Evolutionary conservation across 139 green algal species (phyloP).

Genomic region (Tetradesmus lagerheimii): DNA sequence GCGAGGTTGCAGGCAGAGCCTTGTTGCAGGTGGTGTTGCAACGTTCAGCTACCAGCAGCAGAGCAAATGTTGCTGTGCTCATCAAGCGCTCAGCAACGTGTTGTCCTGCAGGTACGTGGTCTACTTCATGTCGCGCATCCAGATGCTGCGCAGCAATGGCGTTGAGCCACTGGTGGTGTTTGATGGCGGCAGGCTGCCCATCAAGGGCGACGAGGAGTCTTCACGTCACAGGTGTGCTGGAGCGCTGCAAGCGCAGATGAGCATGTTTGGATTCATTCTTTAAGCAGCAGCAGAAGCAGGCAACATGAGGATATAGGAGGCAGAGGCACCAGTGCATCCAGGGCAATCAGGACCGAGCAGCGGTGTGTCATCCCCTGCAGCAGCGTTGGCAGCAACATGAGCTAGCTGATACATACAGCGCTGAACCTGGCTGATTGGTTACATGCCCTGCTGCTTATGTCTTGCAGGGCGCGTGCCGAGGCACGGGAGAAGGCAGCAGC

Average conservation of each 20-base stretch:
- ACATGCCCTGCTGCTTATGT: not conserved
- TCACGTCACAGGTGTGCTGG: constrained; percentile 68
- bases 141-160: constrained; percentile 80
- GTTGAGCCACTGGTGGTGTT: constrained; percentile 94
- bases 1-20: too few species aligned
- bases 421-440: not conserved
- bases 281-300: not conserved
- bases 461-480: constrained; percentile 65
- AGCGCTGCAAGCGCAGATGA: not conserved
- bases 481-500: constrained; percentile 64
- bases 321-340: not conserved
- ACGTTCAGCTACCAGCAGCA: too few species aligned
- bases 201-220: constrained; percentile 91
- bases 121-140: constrained; percentile 90
- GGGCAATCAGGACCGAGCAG: not conserved
- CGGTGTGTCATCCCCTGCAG: not conserved
- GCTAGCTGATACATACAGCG: not conserved
- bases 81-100: not conserved
- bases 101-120: constrained; percentile 78
- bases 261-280: not conserved
- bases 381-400: constrained; percentile 20
- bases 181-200: constrained; percentile 92
- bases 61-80: too few species aligned
- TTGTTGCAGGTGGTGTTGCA: too few species aligned
- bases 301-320: not conserved